Evolutionary conservation across 257 asterid genomes (phyloP).

Genomic region (Fraxinus anomala): DNA sequence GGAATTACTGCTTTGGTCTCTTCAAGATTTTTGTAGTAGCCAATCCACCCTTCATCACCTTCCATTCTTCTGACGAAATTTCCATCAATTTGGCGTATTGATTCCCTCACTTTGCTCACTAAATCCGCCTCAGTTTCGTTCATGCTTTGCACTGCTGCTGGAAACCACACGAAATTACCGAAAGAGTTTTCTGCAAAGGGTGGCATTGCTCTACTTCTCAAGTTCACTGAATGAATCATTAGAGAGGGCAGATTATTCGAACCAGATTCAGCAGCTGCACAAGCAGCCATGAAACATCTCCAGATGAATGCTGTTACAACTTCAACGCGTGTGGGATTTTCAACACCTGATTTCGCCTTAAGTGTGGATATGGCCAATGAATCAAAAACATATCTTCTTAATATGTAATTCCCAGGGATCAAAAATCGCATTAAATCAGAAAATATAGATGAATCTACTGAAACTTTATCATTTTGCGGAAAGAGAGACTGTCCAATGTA

Average conservation of each 20-base stretch:
- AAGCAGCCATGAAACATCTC: constrained; percentile 28
- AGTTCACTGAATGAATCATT: constrained; percentile 15
- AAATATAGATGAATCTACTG: constrained; percentile 37
- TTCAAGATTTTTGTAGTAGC: constrained; percentile 9
- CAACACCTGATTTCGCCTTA: neutral
- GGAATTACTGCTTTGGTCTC: neutral
- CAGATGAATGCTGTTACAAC: constrained; percentile 25
- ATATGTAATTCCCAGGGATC: neutral
- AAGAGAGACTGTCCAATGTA: constrained; percentile 24
- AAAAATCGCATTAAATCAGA: constrained; percentile 15
- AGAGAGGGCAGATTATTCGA: neutral
- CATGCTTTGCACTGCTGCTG: neutral
- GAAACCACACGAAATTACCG: constrained; percentile 27
- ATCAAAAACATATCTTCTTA: constrained; percentile 27
- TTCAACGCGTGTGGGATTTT: constrained; percentile 23
- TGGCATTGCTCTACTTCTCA: constrained; percentile 24
- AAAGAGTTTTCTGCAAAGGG: constrained; percentile 19
- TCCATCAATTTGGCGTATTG: neutral
- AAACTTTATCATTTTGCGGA: constrained; percentile 26
- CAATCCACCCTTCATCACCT: neutral
- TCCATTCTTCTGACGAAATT: neutral
- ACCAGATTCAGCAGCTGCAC: neutral
- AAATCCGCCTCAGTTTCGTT: neutral
- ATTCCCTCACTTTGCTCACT: neutral
- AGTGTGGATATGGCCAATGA: constrained; percentile 18